Evolutionary conservation across 2,329 filamentous ascomycete genomes (phyloP), one percentile per base, ranked within the genome.

Genomic region (Arachnomyces sp.): DNA sequence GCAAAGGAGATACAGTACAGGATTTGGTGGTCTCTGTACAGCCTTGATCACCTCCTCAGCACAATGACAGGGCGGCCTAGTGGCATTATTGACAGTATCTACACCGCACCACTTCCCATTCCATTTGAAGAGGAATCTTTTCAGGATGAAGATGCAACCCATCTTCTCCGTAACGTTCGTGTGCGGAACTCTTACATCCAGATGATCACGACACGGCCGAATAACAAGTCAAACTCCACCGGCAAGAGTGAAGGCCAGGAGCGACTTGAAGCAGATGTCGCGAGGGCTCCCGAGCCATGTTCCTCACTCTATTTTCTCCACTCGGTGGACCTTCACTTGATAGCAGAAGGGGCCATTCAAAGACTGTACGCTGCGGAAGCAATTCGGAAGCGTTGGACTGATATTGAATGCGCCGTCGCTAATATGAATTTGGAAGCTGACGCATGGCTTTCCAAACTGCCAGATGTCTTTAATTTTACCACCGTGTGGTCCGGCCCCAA

Each of bases 121-220:
- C 64, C 62, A 2, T 61, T 65, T 17, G 46, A 49, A 28, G 65
- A 67, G 45, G 61, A 65, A 28, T 56, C 59, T 6, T 66, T 62
- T 15, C 44, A 51, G 21, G 54, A 59, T 31, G 46, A 52, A 8
- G 49, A 56, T 13, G 55, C 61, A 3, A 47, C 47, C 29, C 54
- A 56, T 21, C 40, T 67, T n/a, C 60, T 66, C 31, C 52, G 47
- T 9, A 50, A 60, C 29, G 52, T 60, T 38, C 55, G 57, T 35
- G 45, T 52, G 32, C 63, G 65, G 34, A 52, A 48, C 36, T 43
- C 44, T 28, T 56, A 56, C 33, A 48, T 54, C 43, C 52, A 40
- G 8, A 3, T 46, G 44, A 5, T 45, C 47, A 2, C 45, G 49
- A 3, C 37, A 42, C 4, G 39, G 43, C 21, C 44, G 49, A 13